phyloP scores from a whole-genome alignment of 2,329 filamentous ascomycete species.

The Ophiocordyceps australis region DNA sequence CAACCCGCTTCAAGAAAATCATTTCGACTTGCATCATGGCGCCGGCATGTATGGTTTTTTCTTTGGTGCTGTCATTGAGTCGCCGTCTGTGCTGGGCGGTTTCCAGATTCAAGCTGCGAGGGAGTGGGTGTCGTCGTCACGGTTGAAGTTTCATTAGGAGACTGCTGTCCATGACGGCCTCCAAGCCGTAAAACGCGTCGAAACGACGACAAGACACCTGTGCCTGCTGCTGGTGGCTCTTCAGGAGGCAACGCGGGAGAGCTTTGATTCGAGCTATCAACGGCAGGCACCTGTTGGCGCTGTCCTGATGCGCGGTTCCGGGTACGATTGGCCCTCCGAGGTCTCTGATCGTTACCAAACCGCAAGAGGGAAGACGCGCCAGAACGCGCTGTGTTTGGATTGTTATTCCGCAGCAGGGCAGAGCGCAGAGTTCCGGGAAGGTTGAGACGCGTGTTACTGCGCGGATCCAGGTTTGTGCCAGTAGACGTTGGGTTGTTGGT shows the following conservation, averaged over 20 bases:
- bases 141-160: too few species aligned
- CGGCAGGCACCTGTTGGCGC: slow-evolving; percentile 3
- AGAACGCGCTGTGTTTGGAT: slow-evolving; percentile 1
- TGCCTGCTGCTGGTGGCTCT: too few species aligned
- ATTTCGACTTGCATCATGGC: too few species aligned
- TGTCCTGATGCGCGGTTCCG: not conserved
- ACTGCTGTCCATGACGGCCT: slow-evolving; percentile 5
- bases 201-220: slow-evolving; percentile 12
- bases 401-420: slow-evolving; percentile 16
- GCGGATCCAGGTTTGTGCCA: slow-evolving; percentile 13
- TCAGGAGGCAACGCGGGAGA: too few species aligned
- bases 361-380: not conserved
- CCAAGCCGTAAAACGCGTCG: slow-evolving; percentile 14
- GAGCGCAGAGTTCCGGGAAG: slow-evolving; percentile 23
- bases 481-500: too few species aligned
- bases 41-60: too few species aligned
- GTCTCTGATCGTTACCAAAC: not conserved
- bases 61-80: slow-evolving; percentile 1
- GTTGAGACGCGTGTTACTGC: slow-evolving; percentile 25
- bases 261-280: too few species aligned
- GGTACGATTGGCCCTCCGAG: slow-evolving; percentile 1
- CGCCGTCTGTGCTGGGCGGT: slow-evolving; percentile 8
- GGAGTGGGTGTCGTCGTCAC: slow-evolving; percentile 13
- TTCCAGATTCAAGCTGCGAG: slow-evolving; percentile 27
- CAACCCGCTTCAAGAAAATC: too few species aligned